Evolutionary conservation across 1,139 yeast species (phyloP).

Genomic region (Tardiomyces blankii): DNA sequence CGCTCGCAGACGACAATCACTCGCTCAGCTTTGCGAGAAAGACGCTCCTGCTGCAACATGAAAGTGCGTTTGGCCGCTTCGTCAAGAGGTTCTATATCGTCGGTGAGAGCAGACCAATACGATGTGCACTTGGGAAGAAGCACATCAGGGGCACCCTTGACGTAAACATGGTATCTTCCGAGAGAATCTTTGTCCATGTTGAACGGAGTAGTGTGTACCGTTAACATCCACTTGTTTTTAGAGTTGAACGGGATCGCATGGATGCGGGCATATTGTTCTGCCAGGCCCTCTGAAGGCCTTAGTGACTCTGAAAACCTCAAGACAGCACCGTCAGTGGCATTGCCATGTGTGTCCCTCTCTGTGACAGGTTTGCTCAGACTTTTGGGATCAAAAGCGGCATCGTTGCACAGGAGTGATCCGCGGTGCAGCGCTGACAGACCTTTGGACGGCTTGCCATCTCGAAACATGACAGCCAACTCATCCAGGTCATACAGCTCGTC

Average conservation of each 20-base stretch:
- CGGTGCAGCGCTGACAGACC: constrained; percentile 60
- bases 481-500: constrained; percentile 65
- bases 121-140: constrained; percentile 30
- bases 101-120: constrained; percentile 7
- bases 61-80: constrained; percentile 80
- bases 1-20: constrained; percentile 45
- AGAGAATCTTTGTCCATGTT: neutral
- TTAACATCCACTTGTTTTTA: constrained; percentile 38
- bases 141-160: constrained; percentile 45
- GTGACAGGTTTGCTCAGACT: constrained; percentile 12
- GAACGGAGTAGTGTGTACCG: constrained; percentile 5
- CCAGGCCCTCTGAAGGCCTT: constrained; percentile 8
- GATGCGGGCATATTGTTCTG: constrained; percentile 17
- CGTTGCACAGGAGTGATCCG: constrained; percentile 39
- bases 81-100: constrained; percentile 12
- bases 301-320: constrained; percentile 28
- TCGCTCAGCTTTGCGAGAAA: constrained; percentile 61
- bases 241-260: constrained; percentile 37
- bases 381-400: constrained; percentile 24
- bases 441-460: neutral
- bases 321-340: constrained; percentile 41
- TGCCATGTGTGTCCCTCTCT: constrained; percentile 30
- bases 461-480: neutral
- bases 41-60: constrained; percentile 78
- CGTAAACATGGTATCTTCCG: constrained; percentile 22